A percentile compares a stretch with the other conserved stretches of the same genome.
Evolutionary conservation across 768 basidiomycete genomes (phyloP).

Genomic region (Epithele typhae): DNA sequence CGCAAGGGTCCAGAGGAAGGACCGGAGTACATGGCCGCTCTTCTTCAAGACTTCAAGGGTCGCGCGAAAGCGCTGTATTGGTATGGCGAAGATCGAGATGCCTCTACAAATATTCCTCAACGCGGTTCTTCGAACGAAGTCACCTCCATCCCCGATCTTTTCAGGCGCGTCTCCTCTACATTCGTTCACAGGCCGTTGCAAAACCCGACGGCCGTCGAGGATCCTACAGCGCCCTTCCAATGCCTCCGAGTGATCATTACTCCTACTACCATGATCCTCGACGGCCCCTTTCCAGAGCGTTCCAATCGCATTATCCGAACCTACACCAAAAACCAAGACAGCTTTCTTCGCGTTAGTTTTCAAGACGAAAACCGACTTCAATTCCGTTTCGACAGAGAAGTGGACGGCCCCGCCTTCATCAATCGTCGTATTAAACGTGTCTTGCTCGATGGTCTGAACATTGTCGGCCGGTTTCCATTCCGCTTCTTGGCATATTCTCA

Average conservation of each 20-base stretch:
- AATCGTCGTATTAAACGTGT: conserved; percentile 42
- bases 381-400: conserved; percentile 51
- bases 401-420: conserved; percentile 50
- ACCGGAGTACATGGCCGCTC: conserved; percentile 30
- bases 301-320: conserved; percentile 59
- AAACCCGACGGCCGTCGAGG: conserved; percentile 1
- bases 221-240: conserved; percentile 33
- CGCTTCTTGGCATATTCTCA: conserved; percentile 69
- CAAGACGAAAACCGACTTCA: conserved; percentile 53
- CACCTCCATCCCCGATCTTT: conserved; percentile 9
- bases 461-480: conserved; percentile 55
- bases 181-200: conserved; percentile 8
- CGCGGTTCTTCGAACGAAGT: neutral
- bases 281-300: conserved; percentile 53
- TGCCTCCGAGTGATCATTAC: conserved; percentile 47
- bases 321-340: conserved; percentile 43
- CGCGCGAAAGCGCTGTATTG: conserved; percentile 19
- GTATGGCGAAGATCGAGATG: conserved; percentile 12
- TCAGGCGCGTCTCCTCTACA: conserved; percentile 13
- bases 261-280: conserved; percentile 48
- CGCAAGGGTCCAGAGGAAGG: conserved; percentile 22
- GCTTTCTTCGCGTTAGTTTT: conserved; percentile 61
- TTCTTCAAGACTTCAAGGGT: conserved; percentile 39
- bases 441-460: conserved; percentile 39
- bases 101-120: neutral